Conservation (phyloP, 495 filamentous ascomycete genomes). For the Alectoria sarmentosa region DNA sequence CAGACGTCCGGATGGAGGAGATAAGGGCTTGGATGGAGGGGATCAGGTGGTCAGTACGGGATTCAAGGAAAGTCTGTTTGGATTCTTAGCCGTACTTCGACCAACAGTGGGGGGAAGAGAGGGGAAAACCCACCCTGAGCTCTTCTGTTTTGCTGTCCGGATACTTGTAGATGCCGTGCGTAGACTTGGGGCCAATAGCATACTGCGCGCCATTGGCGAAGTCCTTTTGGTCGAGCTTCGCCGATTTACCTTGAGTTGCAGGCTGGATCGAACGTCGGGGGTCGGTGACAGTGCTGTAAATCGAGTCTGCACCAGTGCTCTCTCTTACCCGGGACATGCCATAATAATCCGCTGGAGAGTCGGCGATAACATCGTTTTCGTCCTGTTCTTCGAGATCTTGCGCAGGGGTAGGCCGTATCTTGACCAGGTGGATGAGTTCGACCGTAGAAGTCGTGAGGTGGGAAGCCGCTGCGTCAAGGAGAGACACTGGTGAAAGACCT, state of each 20-base stretch:
- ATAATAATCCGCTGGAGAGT: conserved; percentile 45
- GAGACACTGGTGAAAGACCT: conserved; percentile 87
- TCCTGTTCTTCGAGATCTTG: conserved; percentile 72
- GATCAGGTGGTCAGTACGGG: conserved; percentile 73
- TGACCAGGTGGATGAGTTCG: conserved; percentile 73
- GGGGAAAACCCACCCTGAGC: conserved; percentile 13
- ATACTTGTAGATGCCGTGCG: conserved; percentile 9
- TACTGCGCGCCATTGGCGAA: conserved; percentile 28
- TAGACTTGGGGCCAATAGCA: conserved; percentile 20
- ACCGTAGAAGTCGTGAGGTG: conserved; percentile 81
- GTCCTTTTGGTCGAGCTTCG: conserved; percentile 26
- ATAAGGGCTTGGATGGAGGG: conserved; percentile 79
- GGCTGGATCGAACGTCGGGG: conserved; percentile 27
- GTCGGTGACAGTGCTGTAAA: conserved; percentile 48
- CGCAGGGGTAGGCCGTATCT: conserved; percentile 67
- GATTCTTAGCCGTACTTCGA: background rate
- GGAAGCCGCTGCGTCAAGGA: conserved; percentile 92
- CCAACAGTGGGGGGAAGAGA: background rate
- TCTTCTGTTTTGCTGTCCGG: conserved; percentile 14
- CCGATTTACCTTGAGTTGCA: conserved; percentile 8
- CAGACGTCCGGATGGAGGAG: conserved; percentile 65
- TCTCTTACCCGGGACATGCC: conserved; percentile 38
- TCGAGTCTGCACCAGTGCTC: conserved; percentile 42
- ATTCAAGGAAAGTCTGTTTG: conserved; percentile 68
- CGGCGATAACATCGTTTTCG: conserved; percentile 35